Conservation (phyloP, 306 rosid species). For the Vigna mungo region DNA sequence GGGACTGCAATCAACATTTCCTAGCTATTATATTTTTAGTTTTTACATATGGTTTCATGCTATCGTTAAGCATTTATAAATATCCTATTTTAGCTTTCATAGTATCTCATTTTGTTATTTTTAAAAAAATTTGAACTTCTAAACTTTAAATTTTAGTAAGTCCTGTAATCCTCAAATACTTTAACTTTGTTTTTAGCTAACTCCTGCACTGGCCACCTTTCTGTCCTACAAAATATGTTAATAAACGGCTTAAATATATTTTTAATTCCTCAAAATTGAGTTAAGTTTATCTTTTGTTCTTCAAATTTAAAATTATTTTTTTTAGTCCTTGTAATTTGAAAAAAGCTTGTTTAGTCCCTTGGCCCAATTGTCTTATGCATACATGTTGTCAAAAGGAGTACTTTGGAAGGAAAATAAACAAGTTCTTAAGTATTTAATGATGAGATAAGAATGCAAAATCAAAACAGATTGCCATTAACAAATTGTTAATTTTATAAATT, state of each 20-base stretch:
- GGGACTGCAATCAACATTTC: not conserved
- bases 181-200: not conserved
- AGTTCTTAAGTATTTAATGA: too few species aligned
- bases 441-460: too few species aligned
- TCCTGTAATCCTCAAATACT: not conserved
- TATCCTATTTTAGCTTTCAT: not conserved
- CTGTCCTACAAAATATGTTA: not conserved
- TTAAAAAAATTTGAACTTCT: not conserved
- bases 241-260: not conserved
- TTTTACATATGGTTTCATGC: not conserved
- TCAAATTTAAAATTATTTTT: too few species aligned
- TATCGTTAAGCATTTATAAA: conserved; percentile 4
- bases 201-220: not conserved
- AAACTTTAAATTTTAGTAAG: not conserved
- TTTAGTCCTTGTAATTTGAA: too few species aligned
- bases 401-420: too few species aligned
- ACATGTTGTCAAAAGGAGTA: too few species aligned
- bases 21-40: not conserved
- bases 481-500: too few species aligned
- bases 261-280: too few species aligned
- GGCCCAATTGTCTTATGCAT: too few species aligned
- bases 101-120: not conserved
- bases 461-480: too few species aligned
- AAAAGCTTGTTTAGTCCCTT: too few species aligned
- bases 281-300: too few species aligned